Conservation (phyloP, 2,329 filamentous ascomycete species). For the Fusarium veterinarium region DNA sequence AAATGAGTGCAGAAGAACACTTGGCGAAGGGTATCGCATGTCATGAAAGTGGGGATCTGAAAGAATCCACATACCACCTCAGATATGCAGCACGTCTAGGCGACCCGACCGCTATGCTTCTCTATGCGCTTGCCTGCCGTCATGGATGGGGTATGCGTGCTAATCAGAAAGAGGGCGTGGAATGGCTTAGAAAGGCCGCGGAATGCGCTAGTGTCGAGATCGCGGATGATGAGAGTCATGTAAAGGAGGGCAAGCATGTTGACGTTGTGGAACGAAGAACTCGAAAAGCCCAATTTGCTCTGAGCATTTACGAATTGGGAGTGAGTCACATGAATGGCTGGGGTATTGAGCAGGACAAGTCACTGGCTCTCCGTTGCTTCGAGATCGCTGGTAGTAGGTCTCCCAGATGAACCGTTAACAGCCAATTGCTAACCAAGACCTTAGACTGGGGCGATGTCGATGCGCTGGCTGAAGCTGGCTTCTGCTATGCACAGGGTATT, state of each 20-base stretch:
- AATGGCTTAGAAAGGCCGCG: slow-evolving; percentile 92
- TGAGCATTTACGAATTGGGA: slow-evolving; percentile 95
- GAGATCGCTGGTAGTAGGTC: slow-evolving; percentile 87
- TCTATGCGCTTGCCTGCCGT: slow-evolving; percentile 93
- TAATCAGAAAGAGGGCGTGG: slow-evolving; percentile 88
- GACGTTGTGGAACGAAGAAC: slow-evolving; percentile 80
- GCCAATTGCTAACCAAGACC: slow-evolving; percentile 37
- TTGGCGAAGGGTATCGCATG: slow-evolving; percentile 89
- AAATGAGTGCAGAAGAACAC: slow-evolving; percentile 87
- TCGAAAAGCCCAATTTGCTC: slow-evolving; percentile 90
- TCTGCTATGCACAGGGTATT: slow-evolving; percentile 93
- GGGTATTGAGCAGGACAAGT: slow-evolving; percentile 94
- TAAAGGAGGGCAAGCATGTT: slow-evolving; percentile 71
- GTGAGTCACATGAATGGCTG: slow-evolving; percentile 98
- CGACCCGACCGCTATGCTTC: slow-evolving; percentile 92
- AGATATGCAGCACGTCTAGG: slow-evolving; percentile 87
- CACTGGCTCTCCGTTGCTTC: slow-evolving; percentile 89
- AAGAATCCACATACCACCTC: slow-evolving; percentile 96
- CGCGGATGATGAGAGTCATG: slow-evolving; percentile 79
- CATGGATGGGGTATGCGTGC: slow-evolving; percentile 98
- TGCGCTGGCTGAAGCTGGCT: slow-evolving; percentile 92
- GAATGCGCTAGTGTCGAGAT: slow-evolving; percentile 86
- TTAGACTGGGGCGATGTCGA: slow-evolving; percentile 92
- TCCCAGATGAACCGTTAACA: not conserved
- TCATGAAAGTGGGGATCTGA: slow-evolving; percentile 87